Conservation (phyloP, 768 basidiomycete species). For the Megacollybia marginata region DNA sequence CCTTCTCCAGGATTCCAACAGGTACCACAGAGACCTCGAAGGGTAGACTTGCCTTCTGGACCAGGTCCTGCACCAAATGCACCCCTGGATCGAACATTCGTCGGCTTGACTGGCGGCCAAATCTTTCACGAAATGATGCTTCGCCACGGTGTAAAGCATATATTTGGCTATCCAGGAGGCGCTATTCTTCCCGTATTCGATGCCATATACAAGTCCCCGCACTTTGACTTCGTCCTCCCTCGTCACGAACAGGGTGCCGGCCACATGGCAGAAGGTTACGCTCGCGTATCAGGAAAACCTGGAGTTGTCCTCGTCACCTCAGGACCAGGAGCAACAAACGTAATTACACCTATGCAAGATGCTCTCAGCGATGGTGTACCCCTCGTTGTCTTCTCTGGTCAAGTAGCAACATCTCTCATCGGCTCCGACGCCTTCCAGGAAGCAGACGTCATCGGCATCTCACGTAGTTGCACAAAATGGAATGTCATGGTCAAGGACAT, state of each 20-base stretch:
- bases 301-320: conserved; percentile 98
- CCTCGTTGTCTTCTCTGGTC: conserved; percentile 91
- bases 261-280: conserved; percentile 99
- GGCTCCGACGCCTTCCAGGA: conserved; percentile 99
- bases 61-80: conserved; percentile 32
- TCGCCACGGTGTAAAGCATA: conserved; percentile 89
- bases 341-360: conserved; percentile 97
- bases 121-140: conserved; percentile 99
- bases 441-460: conserved; percentile 95
- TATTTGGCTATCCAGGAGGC: conserved; percentile 97
- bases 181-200: conserved; percentile 99
- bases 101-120: conserved; percentile 92
- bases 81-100: conserved; percentile 73
- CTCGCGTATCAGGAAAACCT: conserved; percentile 93
- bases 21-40: conserved; percentile 31
- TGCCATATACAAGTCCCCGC: conserved; percentile 92
- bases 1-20: conserved; percentile 53
- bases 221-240: conserved; percentile 94
- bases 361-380: conserved; percentile 92
- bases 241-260: conserved; percentile 98
- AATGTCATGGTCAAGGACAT: conserved; percentile 99
- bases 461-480: conserved; percentile 97
- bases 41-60: conserved; percentile 27
- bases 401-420: conserved; percentile 98
- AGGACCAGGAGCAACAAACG: conserved; percentile 96